Percentiles rank a stretch among this genome's conserved stretches.
Evolutionary conservation across 2,329 filamentous ascomycete genomes (phyloP).

Genomic region (Epichloe gansuensis): DNA sequence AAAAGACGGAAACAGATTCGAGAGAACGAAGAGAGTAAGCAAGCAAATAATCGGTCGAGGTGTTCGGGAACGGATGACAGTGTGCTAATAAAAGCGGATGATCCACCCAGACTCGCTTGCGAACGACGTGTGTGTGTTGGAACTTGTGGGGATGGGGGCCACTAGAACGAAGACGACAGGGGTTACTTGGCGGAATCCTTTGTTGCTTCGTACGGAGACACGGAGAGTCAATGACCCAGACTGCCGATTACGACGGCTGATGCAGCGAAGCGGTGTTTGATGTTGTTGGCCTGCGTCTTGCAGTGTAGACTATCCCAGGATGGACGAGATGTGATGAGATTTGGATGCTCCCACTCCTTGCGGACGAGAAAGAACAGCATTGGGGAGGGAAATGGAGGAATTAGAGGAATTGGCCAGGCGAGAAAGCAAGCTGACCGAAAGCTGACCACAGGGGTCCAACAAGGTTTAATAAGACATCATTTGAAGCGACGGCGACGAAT

Average conservation of each 20-base stretch:
- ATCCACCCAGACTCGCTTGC: neutral
- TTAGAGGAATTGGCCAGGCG: too few species aligned
- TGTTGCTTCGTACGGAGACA: neutral
- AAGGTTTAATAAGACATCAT: neutral
- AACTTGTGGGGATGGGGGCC: neutral
- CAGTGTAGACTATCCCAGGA: too few species aligned
- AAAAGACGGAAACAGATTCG: too few species aligned
- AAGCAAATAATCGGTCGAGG: neutral
- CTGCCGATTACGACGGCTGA: slow-evolving; percentile 3
- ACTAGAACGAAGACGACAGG: neutral
- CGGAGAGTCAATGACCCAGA: neutral
- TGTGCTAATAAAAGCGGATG: neutral
- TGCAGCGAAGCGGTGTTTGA: slow-evolving; percentile 2
- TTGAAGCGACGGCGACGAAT: neutral
- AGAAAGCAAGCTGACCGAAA: neutral
- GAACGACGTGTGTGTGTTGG: neutral
- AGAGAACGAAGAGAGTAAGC: neutral
- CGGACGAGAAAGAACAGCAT: too few species aligned
- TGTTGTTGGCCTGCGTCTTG: neutral
- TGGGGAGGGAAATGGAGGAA: too few species aligned
- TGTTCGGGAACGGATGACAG: neutral
- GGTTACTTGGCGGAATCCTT: neutral
- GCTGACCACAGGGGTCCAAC: slow-evolving; percentile 1
- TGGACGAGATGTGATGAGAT: too few species aligned
- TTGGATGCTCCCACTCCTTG: too few species aligned